Percentiles rank a stretch among this genome's conserved stretches.
phyloP scores from a whole-genome alignment of 495 filamentous ascomycete genomes.

The Annulohypoxylon moriforme region DNA sequence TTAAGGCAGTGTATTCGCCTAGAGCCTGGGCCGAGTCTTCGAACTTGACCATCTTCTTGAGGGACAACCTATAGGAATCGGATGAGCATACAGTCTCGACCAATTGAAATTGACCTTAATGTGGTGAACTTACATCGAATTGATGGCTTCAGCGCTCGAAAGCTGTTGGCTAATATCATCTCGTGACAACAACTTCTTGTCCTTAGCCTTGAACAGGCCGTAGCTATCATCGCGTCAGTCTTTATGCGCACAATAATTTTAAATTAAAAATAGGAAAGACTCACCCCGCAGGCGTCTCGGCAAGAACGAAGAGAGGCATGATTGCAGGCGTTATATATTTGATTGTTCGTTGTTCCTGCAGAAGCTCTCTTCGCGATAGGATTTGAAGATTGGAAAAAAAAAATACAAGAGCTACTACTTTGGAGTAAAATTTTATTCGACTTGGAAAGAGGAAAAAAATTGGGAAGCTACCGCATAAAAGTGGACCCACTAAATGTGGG shows the following conservation, averaged over 20 bases:
- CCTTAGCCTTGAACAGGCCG: conserved; percentile 95
- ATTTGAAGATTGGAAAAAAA: conserved; percentile 12
- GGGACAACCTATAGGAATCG: conserved; percentile 73
- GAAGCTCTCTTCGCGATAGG: conserved; percentile 42
- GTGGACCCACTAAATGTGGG: conserved; percentile 30
- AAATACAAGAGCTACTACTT: conserved; percentile 25
- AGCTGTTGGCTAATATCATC: conserved; percentile 79
- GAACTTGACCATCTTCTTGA: conserved; percentile 97
- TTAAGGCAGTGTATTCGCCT: conserved; percentile 86
- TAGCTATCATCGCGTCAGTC: conserved; percentile 64
- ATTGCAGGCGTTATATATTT: conserved; percentile 35
- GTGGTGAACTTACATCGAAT: conserved; percentile 76
- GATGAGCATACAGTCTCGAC: conserved; percentile 20
- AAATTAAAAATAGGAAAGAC: conserved; percentile 30
- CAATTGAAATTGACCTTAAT: conserved; percentile 11
- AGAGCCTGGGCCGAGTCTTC: conserved; percentile 88
- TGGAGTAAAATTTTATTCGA: conserved; percentile 41
- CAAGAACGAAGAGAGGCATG: conserved; percentile 85
- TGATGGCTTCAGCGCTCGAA: conserved; percentile 83
- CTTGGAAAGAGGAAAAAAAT: conserved; percentile 30
- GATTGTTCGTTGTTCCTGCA: conserved; percentile 40
- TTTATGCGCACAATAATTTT: conserved; percentile 15
- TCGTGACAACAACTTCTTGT: conserved; percentile 95
- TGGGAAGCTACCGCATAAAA: conserved; percentile 41
- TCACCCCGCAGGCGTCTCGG: conserved; percentile 91